Conservation (phyloP, 495 filamentous ascomycete genomes). For the Neurospora hispaniola region DNA sequence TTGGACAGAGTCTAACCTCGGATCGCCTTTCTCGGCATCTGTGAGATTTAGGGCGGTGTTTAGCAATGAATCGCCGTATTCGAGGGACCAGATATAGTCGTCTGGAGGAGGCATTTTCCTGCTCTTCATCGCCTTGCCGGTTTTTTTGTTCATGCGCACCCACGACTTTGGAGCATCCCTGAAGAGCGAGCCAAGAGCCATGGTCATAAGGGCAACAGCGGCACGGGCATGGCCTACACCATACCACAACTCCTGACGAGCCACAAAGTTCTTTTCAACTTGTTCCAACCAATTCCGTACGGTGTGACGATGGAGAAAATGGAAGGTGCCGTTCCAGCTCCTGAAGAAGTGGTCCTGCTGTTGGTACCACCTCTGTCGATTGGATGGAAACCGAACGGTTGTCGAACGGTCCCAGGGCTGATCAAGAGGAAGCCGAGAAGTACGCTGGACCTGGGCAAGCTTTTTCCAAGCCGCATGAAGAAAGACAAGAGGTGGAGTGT, state of each 20-base stretch:
- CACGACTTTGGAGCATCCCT: background rate
- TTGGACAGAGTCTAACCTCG: slow-evolving; percentile 14
- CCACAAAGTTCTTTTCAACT: slow-evolving; percentile 8
- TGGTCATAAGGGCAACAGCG: slow-evolving; percentile 15
- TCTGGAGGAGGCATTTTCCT: background rate
- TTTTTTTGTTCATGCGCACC: background rate
- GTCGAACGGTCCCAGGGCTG: slow-evolving; percentile 11
- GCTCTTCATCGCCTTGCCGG: background rate
- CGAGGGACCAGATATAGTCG: slow-evolving; percentile 11
- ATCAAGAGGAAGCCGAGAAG: slow-evolving; percentile 1
- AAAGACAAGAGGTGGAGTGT: slow-evolving; percentile 15
- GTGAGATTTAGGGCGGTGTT: slow-evolving; percentile 3
- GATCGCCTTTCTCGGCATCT: slow-evolving; percentile 9
- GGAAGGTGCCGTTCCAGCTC: slow-evolving; percentile 16
- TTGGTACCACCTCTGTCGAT: slow-evolving; percentile 1
- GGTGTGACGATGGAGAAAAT: slow-evolving; percentile 14
- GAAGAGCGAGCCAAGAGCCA: slow-evolving; percentile 15
- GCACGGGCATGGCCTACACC: slow-evolving; percentile 13
- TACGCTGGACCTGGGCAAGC: slow-evolving; percentile 3
- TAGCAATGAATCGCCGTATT: slow-evolving; percentile 13
- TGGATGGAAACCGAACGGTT: slow-evolving; percentile 1
- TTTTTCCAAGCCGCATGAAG: slow-evolving; percentile 16
- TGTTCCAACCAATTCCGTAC: slow-evolving; percentile 9
- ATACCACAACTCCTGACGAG: slow-evolving; percentile 1
- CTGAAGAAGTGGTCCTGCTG: slow-evolving; percentile 12